Percentiles rank a stretch among this genome's conserved stretches.
phyloP scores from a whole-genome alignment of 305 asterid genomes.

The Rubia tinctorum region DNA sequence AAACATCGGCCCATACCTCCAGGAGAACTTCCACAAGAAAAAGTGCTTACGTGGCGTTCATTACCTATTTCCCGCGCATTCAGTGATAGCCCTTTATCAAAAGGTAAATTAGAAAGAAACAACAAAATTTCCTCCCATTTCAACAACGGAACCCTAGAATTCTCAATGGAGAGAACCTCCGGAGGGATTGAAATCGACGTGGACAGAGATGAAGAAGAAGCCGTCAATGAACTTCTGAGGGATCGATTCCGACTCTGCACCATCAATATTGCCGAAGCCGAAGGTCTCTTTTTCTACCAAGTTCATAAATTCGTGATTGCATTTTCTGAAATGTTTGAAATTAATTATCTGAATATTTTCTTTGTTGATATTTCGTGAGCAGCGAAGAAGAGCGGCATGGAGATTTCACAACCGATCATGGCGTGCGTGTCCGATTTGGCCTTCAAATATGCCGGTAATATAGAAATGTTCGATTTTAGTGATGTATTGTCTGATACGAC shows the following conservation, averaged over 20 bases:
- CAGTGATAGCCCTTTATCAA: too few species aligned
- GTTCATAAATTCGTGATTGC: background rate
- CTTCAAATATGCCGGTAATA: conserved; percentile 74
- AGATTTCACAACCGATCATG: conserved; percentile 70
- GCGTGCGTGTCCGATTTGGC: conserved; percentile 81
- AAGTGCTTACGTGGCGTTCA: too few species aligned
- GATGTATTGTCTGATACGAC: background rate
- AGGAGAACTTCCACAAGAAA: too few species aligned
- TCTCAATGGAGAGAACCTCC: conserved; percentile 17
- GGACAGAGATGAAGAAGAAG: conserved; percentile 75
- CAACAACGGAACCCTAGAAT: conserved; percentile 10
- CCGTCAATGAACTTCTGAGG: conserved; percentile 56
- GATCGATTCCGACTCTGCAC: conserved; percentile 85
- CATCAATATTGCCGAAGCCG: conserved; percentile 72
- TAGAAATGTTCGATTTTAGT: background rate
- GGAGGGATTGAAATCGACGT: conserved; percentile 49
- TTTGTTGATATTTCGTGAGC: conserved; percentile 16
- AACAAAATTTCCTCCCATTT: background rate
- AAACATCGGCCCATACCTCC: too few species aligned
- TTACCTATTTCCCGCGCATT: too few species aligned
- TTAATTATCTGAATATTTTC: background rate
- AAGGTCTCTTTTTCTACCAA: conserved; percentile 41
- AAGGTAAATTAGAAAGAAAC: background rate
- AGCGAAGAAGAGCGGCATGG: conserved; percentile 81
- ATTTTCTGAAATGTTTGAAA: background rate